Percentiles rank a stretch among this genome's conserved stretches.
Conservation (phyloP, 345 rosid genomes). For the Schrenkiella parvula region DNA sequence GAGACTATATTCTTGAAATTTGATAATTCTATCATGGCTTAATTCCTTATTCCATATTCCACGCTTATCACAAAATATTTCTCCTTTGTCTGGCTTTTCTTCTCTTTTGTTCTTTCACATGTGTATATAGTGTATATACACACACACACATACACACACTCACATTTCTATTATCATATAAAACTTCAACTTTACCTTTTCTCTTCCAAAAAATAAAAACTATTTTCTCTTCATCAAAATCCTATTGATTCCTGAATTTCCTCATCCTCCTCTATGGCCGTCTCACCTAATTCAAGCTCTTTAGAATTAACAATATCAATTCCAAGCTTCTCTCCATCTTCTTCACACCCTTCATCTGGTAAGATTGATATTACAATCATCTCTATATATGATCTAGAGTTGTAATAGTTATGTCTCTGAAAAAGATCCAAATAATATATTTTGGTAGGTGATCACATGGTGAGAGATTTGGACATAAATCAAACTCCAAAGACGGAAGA, state of each 20-base stretch:
- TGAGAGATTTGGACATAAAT: slow-evolving; percentile 34
- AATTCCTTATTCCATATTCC: slow-evolving; percentile 30
- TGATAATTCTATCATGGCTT: slow-evolving; percentile 8
- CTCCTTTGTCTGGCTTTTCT: slow-evolving; percentile 13
- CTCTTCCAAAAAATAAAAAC: slow-evolving; percentile 10
- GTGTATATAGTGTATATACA: slow-evolving; percentile 10
- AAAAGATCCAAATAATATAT: neutral
- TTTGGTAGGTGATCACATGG: slow-evolving; percentile 31
- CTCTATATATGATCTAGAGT: neutral
- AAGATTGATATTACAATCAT: neutral
- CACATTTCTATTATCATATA: slow-evolving; percentile 31
- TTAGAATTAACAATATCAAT: slow-evolving; percentile 80
- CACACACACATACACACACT: slow-evolving; percentile 13
- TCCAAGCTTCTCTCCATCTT: slow-evolving; percentile 65
- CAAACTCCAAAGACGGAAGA: slow-evolving; percentile 30
- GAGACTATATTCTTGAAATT: neutral
- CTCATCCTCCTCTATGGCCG: slow-evolving; percentile 26
- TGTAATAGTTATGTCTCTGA: neutral
- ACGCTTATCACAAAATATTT: slow-evolving; percentile 27
- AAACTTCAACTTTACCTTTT: slow-evolving; percentile 34
- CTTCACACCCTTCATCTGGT: slow-evolving; percentile 46
- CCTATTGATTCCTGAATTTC: neutral
- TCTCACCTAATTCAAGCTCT: slow-evolving; percentile 30
- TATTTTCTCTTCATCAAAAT: slow-evolving; percentile 24
- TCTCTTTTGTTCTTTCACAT: slow-evolving; percentile 26